Conservation (phyloP, 2,329 filamentous ascomycete species). For the Trichoderma cornu-damae region DNA sequence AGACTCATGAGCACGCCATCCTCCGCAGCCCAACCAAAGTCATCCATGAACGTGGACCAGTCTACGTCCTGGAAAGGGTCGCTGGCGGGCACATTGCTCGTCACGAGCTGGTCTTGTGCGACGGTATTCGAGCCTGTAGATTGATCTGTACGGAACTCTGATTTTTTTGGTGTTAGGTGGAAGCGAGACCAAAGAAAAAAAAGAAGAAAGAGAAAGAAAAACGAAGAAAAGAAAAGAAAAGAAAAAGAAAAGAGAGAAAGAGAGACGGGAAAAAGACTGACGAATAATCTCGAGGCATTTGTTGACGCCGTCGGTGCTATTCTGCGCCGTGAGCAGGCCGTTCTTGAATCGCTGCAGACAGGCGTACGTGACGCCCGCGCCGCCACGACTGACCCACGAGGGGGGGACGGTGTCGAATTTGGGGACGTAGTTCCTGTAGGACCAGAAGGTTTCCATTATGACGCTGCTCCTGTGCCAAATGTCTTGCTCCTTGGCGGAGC, state of each 20-base stretch:
- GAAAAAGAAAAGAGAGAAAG: background rate
- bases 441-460: slow-evolving; percentile 49
- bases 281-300: slow-evolving; percentile 30
- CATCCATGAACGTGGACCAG: slow-evolving; percentile 48
- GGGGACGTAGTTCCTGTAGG: slow-evolving; percentile 35
- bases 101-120: slow-evolving; percentile 22
- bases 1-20: slow-evolving; percentile 28
- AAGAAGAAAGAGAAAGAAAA: background rate
- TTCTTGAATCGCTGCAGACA: slow-evolving; percentile 45
- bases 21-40: slow-evolving; percentile 42
- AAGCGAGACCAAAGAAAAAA: background rate
- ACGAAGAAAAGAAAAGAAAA: background rate
- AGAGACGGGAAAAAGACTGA: slow-evolving; percentile 15
- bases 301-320: slow-evolving; percentile 29
- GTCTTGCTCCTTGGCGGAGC: slow-evolving; percentile 46
- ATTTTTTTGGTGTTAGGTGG: background rate
- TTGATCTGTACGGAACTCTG: slow-evolving; percentile 2
- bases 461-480: slow-evolving; percentile 41
- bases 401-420: slow-evolving; percentile 38
- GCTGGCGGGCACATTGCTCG: background rate
- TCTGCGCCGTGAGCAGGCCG: slow-evolving; percentile 37
- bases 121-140: slow-evolving; percentile 1
- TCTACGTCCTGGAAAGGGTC: slow-evolving; percentile 44
- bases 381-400: slow-evolving; percentile 43
- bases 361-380: slow-evolving; percentile 46